A percentile compares a stretch with the other conserved stretches of the same genome.
Evolutionary conservation across 345 rosid species (phyloP).

Genomic region (rapeseed (Brassica napus)): Da-Ae NC_063435.1:3657001-3657500

Average conservation of each 20-base stretch:
- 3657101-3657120: not conserved
- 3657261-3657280: constrained; percentile 14
- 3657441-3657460: not conserved
- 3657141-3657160: not conserved
- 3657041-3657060: not conserved
- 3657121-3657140: not conserved
- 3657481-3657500: not conserved
- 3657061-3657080: not conserved
- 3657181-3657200: not conserved
- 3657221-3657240: constrained; percentile 1
- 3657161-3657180: not conserved
- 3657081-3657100: not conserved
- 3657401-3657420: not conserved
- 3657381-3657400: not conserved
- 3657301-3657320: not conserved
- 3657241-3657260: constrained; percentile 33
- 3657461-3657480: not conserved
- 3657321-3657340: constrained; percentile 6
- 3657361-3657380: not conserved
- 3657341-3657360: constrained; percentile 17
- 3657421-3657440: too few relatives aligned
- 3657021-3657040: not conserved
- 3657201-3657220: not conserved
- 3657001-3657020: not conserved
- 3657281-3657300: constrained; percentile 14